A percentile compares a stretch with the other conserved stretches of the same genome.
These are phyloP conservation scores for Cyclaneusma minus DNA, from an alignment of 2,329 filamentous ascomycete genomes.

Conservation along the genomic window DNA sequence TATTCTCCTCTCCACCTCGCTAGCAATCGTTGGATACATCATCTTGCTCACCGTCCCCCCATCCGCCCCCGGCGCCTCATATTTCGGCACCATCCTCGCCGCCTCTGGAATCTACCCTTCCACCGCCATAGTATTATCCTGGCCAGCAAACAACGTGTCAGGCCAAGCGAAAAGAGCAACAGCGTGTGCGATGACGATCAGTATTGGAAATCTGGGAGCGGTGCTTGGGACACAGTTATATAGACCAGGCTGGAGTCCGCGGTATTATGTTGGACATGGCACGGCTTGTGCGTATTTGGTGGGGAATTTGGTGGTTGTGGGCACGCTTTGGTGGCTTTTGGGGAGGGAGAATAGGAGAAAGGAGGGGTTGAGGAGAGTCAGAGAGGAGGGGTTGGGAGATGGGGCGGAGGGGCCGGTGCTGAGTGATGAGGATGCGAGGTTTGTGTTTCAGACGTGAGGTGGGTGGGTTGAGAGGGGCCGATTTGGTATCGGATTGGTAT, in stretches of 20 bases:
- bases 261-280: slow-evolving; percentile 50
- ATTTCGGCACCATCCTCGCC: slow-evolving; percentile 45
- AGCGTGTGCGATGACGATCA: slow-evolving; percentile 57
- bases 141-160: slow-evolving; percentile 58
- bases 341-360: slow-evolving; percentile 40
- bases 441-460: slow-evolving; percentile 50
- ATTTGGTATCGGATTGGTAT: too few species aligned
- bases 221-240: slow-evolving; percentile 59
- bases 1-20: slow-evolving; percentile 37
- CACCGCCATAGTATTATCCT: slow-evolving; percentile 46
- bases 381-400: slow-evolving; percentile 34
- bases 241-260: slow-evolving; percentile 39
- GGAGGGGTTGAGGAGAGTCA: slow-evolving; percentile 24
- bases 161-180: slow-evolving; percentile 55
- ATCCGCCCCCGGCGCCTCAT: slow-evolving; percentile 37
- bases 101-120: slow-evolving; percentile 54
- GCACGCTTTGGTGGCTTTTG: slow-evolving; percentile 35
- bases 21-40: slow-evolving; percentile 47
- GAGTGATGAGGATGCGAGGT: slow-evolving; percentile 48
- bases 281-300: slow-evolving; percentile 50
- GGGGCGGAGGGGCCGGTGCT: slow-evolving; percentile 31
- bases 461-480: too few species aligned
- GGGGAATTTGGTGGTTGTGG: slow-evolving; percentile 38
- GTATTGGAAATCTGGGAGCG: slow-evolving; percentile 52
- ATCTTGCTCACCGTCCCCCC: slow-evolving; percentile 35